Percentiles rank a stretch among this genome's conserved stretches.
Conservation (phyloP, 805 yeast species). For the Kodamaea sagamina region DNA sequence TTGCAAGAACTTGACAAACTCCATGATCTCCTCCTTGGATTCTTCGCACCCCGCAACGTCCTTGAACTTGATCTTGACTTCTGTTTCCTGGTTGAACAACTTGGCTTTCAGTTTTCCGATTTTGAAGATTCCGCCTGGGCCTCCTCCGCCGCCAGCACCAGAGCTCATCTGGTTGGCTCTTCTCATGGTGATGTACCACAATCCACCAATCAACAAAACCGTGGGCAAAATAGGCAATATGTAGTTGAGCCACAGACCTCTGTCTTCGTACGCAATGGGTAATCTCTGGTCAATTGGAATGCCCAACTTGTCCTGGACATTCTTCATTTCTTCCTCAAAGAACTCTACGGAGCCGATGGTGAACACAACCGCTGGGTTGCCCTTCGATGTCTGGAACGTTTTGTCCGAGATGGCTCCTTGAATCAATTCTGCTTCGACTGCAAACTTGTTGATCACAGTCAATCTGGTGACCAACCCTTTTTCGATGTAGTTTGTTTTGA, state of each 20-base stretch:
- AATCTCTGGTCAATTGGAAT: slow-evolving; percentile 70
- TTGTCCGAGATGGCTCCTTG: slow-evolving; percentile 44
- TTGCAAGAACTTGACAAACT: slow-evolving; percentile 85
- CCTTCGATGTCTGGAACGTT: slow-evolving; percentile 39
- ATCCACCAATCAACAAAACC: slow-evolving; percentile 74
- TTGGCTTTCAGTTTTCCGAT: slow-evolving; percentile 80
- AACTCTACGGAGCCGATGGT: slow-evolving; percentile 86
- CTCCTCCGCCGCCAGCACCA: slow-evolving; percentile 29
- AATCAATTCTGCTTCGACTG: slow-evolving; percentile 69
- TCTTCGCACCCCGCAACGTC: slow-evolving; percentile 97
- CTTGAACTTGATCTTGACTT: slow-evolving; percentile 76
- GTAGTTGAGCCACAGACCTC: slow-evolving; percentile 63
- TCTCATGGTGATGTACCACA: slow-evolving; percentile 61
- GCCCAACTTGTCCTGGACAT: slow-evolving; percentile 66
- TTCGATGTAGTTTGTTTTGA: slow-evolving; percentile 74
- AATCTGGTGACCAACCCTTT: slow-evolving; percentile 76
- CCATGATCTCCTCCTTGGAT: slow-evolving; percentile 94
- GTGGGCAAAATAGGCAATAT: slow-evolving; percentile 80
- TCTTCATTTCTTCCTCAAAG: slow-evolving; percentile 80
- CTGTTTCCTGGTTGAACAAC: slow-evolving; percentile 78
- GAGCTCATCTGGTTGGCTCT: slow-evolving; percentile 53
- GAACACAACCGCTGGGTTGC: slow-evolving; percentile 58
- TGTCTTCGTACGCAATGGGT: slow-evolving; percentile 74
- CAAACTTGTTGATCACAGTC: slow-evolving; percentile 68
- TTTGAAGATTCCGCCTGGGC: slow-evolving; percentile 67